phyloP scores from a whole-genome alignment of 768 basidiomycete species.

The Boletales sp. region DNA sequence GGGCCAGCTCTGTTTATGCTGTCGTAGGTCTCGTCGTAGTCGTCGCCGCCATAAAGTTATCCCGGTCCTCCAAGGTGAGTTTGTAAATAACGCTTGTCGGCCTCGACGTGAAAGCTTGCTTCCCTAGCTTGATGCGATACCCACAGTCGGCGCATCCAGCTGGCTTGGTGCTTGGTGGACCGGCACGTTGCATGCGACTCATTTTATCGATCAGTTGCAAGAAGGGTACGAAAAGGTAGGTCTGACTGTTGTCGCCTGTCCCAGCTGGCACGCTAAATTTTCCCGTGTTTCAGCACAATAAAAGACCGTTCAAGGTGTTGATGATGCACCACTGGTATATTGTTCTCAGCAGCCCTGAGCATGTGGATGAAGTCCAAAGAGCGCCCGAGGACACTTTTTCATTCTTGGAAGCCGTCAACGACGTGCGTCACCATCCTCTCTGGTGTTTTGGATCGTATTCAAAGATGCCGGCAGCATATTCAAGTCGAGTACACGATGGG shows the following conservation, averaged over 20 bases:
- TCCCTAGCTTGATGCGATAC: slow-evolving; percentile 24
- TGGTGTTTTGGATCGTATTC: too few relatives aligned
- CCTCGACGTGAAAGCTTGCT: background rate
- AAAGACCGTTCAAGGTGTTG: slow-evolving; percentile 28
- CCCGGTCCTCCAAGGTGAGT: slow-evolving; percentile 3
- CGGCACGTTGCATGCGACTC: slow-evolving; percentile 10
- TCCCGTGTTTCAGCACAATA: slow-evolving; percentile 19
- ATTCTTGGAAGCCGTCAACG: slow-evolving; percentile 24
- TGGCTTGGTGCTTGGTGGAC: slow-evolving; percentile 26
- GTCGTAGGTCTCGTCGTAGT: background rate
- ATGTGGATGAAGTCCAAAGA: slow-evolving; percentile 39
- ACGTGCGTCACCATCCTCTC: slow-evolving; percentile 25
- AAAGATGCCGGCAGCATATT: slow-evolving; percentile 25
- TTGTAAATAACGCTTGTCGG: background rate
- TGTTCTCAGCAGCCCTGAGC: slow-evolving; percentile 17
- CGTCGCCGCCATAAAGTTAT: background rate
- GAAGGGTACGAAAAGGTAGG: slow-evolving; percentile 32
- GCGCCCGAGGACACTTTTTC: slow-evolving; percentile 39
- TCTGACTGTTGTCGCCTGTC: too few relatives aligned
- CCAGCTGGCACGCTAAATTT: too few relatives aligned
- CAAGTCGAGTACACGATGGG: slow-evolving; percentile 39
- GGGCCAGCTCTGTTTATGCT: background rate
- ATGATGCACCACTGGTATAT: slow-evolving; percentile 5
- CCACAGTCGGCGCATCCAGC: slow-evolving; percentile 22
- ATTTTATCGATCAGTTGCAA: slow-evolving; percentile 19